Evolutionary conservation across 257 asterid species (phyloP).

Genomic region (Prunella vulgaris): DNA sequence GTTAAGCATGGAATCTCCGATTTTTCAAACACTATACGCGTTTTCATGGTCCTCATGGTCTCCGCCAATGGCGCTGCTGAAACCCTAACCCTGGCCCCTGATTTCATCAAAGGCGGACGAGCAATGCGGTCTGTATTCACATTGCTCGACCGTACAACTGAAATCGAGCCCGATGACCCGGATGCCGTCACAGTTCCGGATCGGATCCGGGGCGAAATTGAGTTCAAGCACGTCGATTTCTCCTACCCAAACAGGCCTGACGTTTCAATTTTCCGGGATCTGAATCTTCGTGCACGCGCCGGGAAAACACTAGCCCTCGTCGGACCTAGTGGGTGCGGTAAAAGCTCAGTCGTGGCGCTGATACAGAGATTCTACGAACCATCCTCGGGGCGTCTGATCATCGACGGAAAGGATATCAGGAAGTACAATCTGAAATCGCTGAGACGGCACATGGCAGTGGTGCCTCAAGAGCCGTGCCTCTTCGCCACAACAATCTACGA

Average conservation of each 20-base stretch:
- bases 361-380: constrained; percentile 77
- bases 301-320: constrained; percentile 86
- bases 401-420: constrained; percentile 74
- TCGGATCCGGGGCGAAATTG: constrained; percentile 66
- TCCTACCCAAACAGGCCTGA: constrained; percentile 76
- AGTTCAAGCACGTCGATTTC: constrained; percentile 81
- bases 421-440: constrained; percentile 66
- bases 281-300: constrained; percentile 65
- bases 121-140: constrained; percentile 88
- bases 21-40: constrained; percentile 84
- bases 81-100: constrained; percentile 85
- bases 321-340: constrained; percentile 86
- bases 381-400: constrained; percentile 60
- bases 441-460: constrained; percentile 65
- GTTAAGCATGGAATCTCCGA: constrained; percentile 89
- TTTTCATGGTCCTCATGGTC: constrained; percentile 93
- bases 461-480: constrained; percentile 83
- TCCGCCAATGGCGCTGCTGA: constrained; percentile 93
- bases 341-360: constrained; percentile 65
- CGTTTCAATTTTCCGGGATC: constrained; percentile 47
- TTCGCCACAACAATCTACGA: constrained; percentile 70
- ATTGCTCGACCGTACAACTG: constrained; percentile 76
- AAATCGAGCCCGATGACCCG: constrained; percentile 70
- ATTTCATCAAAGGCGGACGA: constrained; percentile 80
- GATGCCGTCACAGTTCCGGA: constrained; percentile 43